Base-by-base conservation (phyloP, 164 flowering plant species). In the Magnolia kwangsiensis region DNA sequence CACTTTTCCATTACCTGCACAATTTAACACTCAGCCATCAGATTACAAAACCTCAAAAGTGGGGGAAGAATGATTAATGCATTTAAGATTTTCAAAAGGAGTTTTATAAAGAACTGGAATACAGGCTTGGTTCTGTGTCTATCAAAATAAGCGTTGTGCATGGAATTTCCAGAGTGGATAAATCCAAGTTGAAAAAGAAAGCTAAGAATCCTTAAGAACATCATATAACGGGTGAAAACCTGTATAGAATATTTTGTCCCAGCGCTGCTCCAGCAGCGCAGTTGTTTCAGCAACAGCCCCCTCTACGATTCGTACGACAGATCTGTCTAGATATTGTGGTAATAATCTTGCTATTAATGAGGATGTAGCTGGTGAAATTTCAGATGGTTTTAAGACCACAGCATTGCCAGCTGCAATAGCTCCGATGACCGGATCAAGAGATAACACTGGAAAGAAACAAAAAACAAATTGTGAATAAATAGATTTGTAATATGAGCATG, bases 321-420 rank as follows among this genome's bases (percentile, higher is more conserved):
- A 78, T 59, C 55, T 83, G 73, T 90, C 93, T 8, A 88, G 64
- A 77, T 90, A 88, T 51, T 81, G 74, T 18, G 74, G 73, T 2
- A 90, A 10, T 27, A 82, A 73, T 59, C 74, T 84, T 51, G 81
- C 73, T 50, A 90, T 82, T 50, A 88, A 50, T 4, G 83, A 76
- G 3, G 93, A 87, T 50, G 87, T 78, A 11, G 88, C 87, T 14
- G 93, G 90, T 50, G 93, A 65, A 50, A 88, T 71, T 77, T 90
- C 93, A 29, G 93, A 90, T 37, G 93, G 91, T 72, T 93, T 93
- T 65, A 91, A 72, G 14, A 91, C 95, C 59, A 89, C 86, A 51
- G 88, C 82, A 78, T 91, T 91, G 18, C 98, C 98, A 71, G 94
- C 98, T 13, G 95, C 88, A 71, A 91, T 85, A 24, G 98, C 98